A percentile compares a stretch with the other conserved stretches of the same genome.
phyloP scores from a whole-genome alignment of 192 early-diverging fungal genomes.

The Gamsiella multidivaricata region DNA sequence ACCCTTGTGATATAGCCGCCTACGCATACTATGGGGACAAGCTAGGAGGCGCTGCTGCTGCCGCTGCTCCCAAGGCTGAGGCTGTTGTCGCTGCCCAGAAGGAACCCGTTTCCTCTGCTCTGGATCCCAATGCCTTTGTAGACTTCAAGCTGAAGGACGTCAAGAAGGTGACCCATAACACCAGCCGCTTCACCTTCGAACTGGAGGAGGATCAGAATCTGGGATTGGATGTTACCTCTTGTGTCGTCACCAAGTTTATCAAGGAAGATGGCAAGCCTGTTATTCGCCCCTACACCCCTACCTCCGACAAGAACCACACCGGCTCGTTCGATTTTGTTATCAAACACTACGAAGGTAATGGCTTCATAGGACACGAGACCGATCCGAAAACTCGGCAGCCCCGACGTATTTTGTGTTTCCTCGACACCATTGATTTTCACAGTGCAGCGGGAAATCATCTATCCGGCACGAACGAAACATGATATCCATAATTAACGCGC shows the following conservation, averaged over 20 bases:
- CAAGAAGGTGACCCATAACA: slow-evolving; percentile 31
- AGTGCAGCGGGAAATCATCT: neutral
- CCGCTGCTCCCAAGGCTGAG: neutral
- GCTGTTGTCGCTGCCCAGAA: slow-evolving; percentile 23
- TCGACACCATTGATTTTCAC: neutral
- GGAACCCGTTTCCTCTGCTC: slow-evolving; percentile 39
- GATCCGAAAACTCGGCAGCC: too few species aligned
- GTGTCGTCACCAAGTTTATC: slow-evolving; percentile 80
- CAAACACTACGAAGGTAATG: slow-evolving; percentile 67
- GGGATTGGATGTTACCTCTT: slow-evolving; percentile 78
- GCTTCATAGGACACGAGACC: neutral
- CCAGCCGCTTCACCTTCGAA: slow-evolving; percentile 44
- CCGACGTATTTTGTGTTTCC: neutral
- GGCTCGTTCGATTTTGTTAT: slow-evolving; percentile 79
- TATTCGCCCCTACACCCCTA: slow-evolving; percentile 85
- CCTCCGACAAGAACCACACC: slow-evolving; percentile 57
- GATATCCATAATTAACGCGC: too few species aligned
- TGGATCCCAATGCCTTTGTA: slow-evolving; percentile 63
- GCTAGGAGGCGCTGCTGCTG: slow-evolving; percentile 18
- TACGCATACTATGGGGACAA: slow-evolving; percentile 48
- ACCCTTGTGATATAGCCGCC: slow-evolving; percentile 10
- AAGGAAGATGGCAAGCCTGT: slow-evolving; percentile 73
- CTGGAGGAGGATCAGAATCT: slow-evolving; percentile 62
- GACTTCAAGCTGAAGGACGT: slow-evolving; percentile 64
- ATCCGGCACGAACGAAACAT: too few species aligned